A percentile compares a stretch with the other conserved stretches of the same genome.
phyloP scores from a whole-genome alignment of 2,329 filamentous ascomycete genomes.

The Lachnellula subtilissima region DNA sequence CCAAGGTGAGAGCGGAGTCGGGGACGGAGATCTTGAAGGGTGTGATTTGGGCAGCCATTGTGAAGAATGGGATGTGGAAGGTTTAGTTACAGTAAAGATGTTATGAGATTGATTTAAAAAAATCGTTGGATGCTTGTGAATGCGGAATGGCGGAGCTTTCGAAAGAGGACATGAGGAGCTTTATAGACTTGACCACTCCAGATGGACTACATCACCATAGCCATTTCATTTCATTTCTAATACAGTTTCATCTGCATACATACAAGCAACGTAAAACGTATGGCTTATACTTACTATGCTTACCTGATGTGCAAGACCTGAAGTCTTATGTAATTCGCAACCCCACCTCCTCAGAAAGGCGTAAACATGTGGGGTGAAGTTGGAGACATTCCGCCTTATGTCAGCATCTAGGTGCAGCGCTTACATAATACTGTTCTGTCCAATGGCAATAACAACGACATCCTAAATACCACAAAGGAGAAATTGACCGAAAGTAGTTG shows the following conservation, averaged over 20 bases:
- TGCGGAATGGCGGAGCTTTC: background rate
- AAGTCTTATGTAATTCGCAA: background rate
- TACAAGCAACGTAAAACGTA: background rate
- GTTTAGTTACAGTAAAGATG: background rate
- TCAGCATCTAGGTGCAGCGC: background rate
- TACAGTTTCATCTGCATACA: background rate
- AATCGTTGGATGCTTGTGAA: background rate
- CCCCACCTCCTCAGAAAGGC: background rate
- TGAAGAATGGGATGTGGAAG: background rate
- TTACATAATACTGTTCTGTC: background rate
- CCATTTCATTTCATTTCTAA: background rate
- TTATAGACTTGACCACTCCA: background rate
- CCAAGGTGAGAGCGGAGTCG: background rate
- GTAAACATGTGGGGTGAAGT: background rate
- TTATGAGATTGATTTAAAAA: background rate
- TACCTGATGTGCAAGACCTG: background rate
- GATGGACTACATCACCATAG: background rate
- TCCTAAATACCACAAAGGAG: too few relatives aligned
- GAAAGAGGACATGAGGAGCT: background rate
- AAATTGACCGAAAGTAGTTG: background rate
- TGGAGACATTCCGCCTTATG: background rate
- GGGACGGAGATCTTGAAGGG: constrained; percentile 8
- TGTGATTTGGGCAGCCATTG: constrained; percentile 3
- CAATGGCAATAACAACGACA: too few relatives aligned
- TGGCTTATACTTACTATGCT: background rate